Evolutionary conservation across 371 early-diverging fungal genomes (phyloP).

Genomic region (Haplosporangium sp.): DNA sequence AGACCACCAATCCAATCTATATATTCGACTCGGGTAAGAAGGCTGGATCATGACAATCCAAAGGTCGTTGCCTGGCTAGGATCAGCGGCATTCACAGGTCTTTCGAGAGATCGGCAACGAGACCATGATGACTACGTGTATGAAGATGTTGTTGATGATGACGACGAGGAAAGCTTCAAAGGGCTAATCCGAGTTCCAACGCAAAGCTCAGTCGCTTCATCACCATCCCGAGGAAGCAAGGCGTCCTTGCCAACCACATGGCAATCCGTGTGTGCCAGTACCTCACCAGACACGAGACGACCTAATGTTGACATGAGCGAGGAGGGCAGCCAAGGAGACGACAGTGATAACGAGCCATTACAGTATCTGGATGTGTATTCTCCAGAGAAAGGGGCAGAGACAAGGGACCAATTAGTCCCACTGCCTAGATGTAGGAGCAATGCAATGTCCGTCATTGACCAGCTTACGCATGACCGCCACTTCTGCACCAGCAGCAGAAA

Average conservation of each 20-base stretch:
- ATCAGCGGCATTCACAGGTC: no score
- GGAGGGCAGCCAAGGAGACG: neutral
- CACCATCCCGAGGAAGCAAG: neutral
- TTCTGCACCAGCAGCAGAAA: no score
- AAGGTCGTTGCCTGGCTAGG: no score
- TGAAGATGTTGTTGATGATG: neutral
- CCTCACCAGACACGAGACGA: no score
- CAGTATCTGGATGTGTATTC: conserved; percentile 21
- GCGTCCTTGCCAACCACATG: neutral
- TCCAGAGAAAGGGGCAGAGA: neutral
- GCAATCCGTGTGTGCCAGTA: no score
- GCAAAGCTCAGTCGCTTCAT: conserved; percentile 6
- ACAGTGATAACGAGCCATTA: conserved; percentile 7
- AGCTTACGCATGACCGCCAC: no score
- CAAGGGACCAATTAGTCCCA: neutral
- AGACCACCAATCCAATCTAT: no score
- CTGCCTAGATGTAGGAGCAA: no score
- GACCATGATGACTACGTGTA: neutral
- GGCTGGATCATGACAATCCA: no score
- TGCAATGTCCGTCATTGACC: no score
- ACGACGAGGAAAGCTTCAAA: neutral
- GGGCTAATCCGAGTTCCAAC: conserved; percentile 23
- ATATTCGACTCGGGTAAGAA: no score
- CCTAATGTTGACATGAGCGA: neutral
- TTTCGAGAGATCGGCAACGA: neutral